Percentiles rank a stretch among this genome's conserved stretches.
These are phyloP conservation scores for Rhodotorula sp. DNA, from an alignment of 1,284 basidiomycete genomes.

Conservation along the genomic window DNA sequence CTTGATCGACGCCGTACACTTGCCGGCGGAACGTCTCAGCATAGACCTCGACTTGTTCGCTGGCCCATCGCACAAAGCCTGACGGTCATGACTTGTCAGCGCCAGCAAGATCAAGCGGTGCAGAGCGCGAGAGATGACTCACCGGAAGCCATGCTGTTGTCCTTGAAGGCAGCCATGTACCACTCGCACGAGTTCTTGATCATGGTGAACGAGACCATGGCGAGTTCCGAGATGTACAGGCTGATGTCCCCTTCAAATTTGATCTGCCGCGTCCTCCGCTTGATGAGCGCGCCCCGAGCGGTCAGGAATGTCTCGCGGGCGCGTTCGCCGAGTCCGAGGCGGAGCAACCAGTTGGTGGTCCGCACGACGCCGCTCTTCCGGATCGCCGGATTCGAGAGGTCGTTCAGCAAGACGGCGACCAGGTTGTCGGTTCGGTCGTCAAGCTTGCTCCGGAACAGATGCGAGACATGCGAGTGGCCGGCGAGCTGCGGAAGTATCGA, in stretches of 20 bases:
- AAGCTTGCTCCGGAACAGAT: conserved; percentile 56
- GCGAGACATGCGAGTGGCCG: conserved; percentile 51
- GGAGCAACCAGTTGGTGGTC: conserved; percentile 69
- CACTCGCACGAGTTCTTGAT: conserved; percentile 96
- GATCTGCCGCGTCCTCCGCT: conserved; percentile 74
- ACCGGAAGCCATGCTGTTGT: conserved; percentile 90
- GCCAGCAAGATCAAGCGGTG: background rate
- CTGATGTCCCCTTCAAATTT: conserved; percentile 86
- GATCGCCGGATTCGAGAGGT: conserved; percentile 70
- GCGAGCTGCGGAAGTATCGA: conserved; percentile 37
- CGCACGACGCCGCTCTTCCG: conserved; percentile 72
- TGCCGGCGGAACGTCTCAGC: conserved; percentile 84
- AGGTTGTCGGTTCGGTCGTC: conserved; percentile 68
- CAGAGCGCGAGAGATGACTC: conserved; percentile 48
- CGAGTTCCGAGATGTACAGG: conserved; percentile 71
- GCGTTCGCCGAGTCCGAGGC: conserved; percentile 71
- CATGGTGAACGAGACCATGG: conserved; percentile 78
- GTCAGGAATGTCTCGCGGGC: conserved; percentile 80
- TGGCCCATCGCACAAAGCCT: conserved; percentile 96
- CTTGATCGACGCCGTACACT: conserved; percentile 73
- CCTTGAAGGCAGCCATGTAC: conserved; percentile 93
- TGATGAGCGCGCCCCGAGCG: conserved; percentile 73
- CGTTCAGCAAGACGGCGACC: conserved; percentile 67
- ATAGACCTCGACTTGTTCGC: conserved; percentile 76
- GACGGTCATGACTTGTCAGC: background rate